Evolutionary conservation across 768 basidiomycete genomes (phyloP).

Genomic region (Leccinum sublutescens): DNA sequence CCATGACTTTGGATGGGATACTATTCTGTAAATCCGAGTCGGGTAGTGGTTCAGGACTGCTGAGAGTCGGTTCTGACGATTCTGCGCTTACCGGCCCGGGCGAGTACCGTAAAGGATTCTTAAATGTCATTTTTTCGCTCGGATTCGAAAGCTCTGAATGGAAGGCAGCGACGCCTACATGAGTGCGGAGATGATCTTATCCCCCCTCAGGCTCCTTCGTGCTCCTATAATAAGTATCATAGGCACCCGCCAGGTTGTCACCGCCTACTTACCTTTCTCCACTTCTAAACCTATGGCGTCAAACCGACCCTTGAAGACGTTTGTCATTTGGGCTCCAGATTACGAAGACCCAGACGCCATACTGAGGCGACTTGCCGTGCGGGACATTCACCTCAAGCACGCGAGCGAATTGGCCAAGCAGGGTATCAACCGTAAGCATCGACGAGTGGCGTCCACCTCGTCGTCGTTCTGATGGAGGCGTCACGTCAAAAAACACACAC

Average conservation of each 20-base stretch:
- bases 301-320: conserved; percentile 24
- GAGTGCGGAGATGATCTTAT: not conserved
- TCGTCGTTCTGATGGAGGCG: conserved; percentile 8
- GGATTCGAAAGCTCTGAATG: too few relatives aligned
- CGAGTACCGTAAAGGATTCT: too few relatives aligned
- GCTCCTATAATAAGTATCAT: not conserved
- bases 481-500: not conserved
- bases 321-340: conserved; percentile 68
- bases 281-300: conserved; percentile 16
- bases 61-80: too few relatives aligned
- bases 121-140: too few relatives aligned
- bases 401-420: conserved; percentile 36
- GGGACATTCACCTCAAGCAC: conserved; percentile 48
- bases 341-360: conserved; percentile 54
- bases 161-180: too few relatives aligned
- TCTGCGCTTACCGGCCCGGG: too few relatives aligned
- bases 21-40: too few relatives aligned
- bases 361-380: conserved; percentile 50
- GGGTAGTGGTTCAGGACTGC: too few relatives aligned
- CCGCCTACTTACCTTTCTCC: not conserved
- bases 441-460: not conserved
- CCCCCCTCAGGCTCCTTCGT: too few relatives aligned
- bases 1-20: not conserved
- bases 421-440: conserved; percentile 51
- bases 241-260: not conserved